A percentile compares a stretch with the other conserved stretches of the same genome.
Conservation (phyloP, 176 grass and related monocot genomes). For the Lolium perenne region DNA sequence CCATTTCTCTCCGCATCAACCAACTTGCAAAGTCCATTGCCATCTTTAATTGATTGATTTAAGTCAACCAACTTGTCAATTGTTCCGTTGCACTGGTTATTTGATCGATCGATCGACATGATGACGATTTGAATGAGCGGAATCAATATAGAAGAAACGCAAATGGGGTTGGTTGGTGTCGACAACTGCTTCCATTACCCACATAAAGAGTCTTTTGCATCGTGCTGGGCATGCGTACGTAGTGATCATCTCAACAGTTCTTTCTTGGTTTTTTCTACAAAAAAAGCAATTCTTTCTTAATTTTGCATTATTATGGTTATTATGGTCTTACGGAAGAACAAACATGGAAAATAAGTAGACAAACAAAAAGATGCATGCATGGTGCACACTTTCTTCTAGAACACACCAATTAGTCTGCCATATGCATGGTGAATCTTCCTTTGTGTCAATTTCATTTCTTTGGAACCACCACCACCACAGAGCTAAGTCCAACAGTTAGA, state of each 20-base stretch:
- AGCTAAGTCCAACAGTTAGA: no score
- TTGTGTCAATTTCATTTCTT: no score
- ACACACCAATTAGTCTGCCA: no score
- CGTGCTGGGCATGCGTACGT: not conserved
- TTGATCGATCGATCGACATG: not conserved
- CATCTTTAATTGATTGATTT: not conserved
- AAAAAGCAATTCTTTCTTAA: not conserved
- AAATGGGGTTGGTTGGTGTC: not conserved
- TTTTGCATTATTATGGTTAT: no score
- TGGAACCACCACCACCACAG: no score
- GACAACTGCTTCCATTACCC: conserved; percentile 10
- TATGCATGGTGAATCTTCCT: no score
- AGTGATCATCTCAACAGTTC: not conserved
- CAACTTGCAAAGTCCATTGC: not conserved
- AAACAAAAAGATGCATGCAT: no score
- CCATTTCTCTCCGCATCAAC: not conserved
- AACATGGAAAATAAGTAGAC: no score
- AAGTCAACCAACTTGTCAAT: no score
- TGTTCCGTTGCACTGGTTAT: not conserved
- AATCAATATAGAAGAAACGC: not conserved
- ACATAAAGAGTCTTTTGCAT: not conserved
- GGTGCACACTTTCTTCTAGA: no score
- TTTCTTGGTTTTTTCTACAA: not conserved
- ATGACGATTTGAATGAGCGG: not conserved
- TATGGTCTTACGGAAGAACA: no score